phyloP scores from a whole-genome alignment of 1,139 yeast genomes.

The Kazachstania sp. region DNA sequence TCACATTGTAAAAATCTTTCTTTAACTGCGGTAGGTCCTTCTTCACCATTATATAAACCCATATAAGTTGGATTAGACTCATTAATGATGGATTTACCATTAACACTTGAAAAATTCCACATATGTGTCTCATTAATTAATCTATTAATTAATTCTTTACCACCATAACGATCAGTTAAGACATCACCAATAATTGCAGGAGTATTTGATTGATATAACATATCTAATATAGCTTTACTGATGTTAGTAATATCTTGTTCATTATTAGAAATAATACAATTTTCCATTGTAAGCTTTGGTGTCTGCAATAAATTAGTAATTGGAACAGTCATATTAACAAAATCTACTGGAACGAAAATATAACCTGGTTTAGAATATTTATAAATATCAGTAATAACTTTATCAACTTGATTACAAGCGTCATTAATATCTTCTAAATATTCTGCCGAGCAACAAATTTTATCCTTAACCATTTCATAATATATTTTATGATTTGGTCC shows the following conservation, averaged over 20 bases:
- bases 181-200: constrained; percentile 66
- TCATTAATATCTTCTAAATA: constrained; percentile 41
- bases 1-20: constrained; percentile 33
- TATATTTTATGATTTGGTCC: constrained; percentile 56
- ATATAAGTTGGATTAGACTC: constrained; percentile 51
- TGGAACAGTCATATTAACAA: constrained; percentile 46
- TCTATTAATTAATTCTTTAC: constrained; percentile 36
- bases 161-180: constrained; percentile 44
- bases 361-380: constrained; percentile 69
- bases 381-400: constrained; percentile 49
- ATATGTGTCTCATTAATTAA: constrained; percentile 39
- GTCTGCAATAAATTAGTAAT: constrained; percentile 25
- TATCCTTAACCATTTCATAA: constrained; percentile 48
- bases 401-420: constrained; percentile 53
- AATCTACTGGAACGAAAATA: constrained; percentile 63
- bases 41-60: constrained; percentile 45
- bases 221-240: constrained; percentile 40
- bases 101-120: constrained; percentile 25
- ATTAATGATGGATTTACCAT: constrained; percentile 40
- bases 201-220: constrained; percentile 41
- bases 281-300: constrained; percentile 22
- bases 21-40: constrained; percentile 14
- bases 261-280: constrained; percentile 23
- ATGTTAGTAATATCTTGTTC: constrained; percentile 34
- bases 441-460: constrained; percentile 53